A percentile compares a stretch with the other conserved stretches of the same genome.
phyloP scores from a whole-genome alignment of 1,139 yeast genomes.

The Geotrichum restrictum region DNA sequence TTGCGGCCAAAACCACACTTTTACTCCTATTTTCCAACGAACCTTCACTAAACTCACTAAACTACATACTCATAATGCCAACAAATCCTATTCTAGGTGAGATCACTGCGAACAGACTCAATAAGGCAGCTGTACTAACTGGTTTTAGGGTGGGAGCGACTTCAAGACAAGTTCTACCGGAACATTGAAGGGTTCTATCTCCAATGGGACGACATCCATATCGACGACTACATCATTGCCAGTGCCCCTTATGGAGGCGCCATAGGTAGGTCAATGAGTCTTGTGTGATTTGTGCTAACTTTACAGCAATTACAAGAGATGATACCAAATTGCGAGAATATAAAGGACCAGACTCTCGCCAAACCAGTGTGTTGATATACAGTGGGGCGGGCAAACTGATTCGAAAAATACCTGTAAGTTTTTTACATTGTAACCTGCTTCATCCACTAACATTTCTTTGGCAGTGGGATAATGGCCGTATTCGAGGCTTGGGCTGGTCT shows the following conservation, averaged over 20 bases:
- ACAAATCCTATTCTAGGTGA: slow-evolving; percentile 22
- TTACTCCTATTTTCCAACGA: neutral
- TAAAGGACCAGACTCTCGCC: slow-evolving; percentile 30
- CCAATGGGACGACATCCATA: slow-evolving; percentile 35
- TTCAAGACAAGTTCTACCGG: slow-evolving; percentile 37
- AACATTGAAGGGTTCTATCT: slow-evolving; percentile 38
- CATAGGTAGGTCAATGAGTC: slow-evolving; percentile 38
- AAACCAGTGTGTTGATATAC: slow-evolving; percentile 45
- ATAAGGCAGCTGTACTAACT: neutral
- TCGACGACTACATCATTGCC: slow-evolving; percentile 38
- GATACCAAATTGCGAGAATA: slow-evolving; percentile 29
- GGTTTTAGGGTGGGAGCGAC: slow-evolving; percentile 36
- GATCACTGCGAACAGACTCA: neutral
- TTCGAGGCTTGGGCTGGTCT: slow-evolving; percentile 57
- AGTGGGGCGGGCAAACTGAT: slow-evolving; percentile 52
- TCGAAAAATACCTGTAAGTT: slow-evolving; percentile 42
- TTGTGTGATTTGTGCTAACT: slow-evolving; percentile 5
- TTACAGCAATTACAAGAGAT: slow-evolving; percentile 27
- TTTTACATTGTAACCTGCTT: neutral
- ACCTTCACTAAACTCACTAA: neutral
- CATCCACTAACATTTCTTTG: slow-evolving; percentile 15
- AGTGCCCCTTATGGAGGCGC: slow-evolving; percentile 47
- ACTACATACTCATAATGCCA: slow-evolving; percentile 15
- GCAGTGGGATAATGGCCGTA: slow-evolving; percentile 48
- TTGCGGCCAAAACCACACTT: neutral